Base-by-base conservation (phyloP, 2,329 filamentous ascomycete species). In the Fusarium citri region DNA sequence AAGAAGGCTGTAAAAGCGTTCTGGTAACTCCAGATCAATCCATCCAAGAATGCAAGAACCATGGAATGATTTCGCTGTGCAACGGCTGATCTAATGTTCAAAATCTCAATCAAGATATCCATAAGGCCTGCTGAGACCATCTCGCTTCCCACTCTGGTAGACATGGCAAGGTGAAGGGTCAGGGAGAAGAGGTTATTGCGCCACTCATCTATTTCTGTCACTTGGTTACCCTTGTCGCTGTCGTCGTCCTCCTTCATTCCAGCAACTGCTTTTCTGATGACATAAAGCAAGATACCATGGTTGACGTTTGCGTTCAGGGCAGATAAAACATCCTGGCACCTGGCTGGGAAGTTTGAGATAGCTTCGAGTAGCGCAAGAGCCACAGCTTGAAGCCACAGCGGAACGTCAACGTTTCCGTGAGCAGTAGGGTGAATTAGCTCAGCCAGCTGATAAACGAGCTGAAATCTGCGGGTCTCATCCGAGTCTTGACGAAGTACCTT, bases 281-380 rank as follows among this genome's bases (percentile, higher is more conserved):
- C 88, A 76, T 98, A 98, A 72, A 98, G 91, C 46, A 99, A 86
- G 30, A 98, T 92, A 16, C 96, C 97, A 74, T 99, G 97, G 74
- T 97, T 98, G 40, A 98, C 95, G 73, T 95, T 97, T 56, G 97
- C 93, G 75, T 94, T 97, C 43, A 99, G 84, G n/a, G 96, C 94
- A 43, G 93, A 90, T 68, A 94, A 90, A 25, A 99, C 91, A 78
- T 99, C 96, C 34, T 89, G 84, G 30, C 91, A 88, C 76, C 94
- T 94, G 59, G 86, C 83, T 74, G 92, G 91, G 77, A 93, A 93
- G 76, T 89, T 92, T 9, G 93, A 89, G 59, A 99, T 85, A n/a
- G 93, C 92, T 77, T 98, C 94, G 53, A 99, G 84, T 1, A 95
- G 87, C 54, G 89, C 88, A 55, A 99, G 84, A 10, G 94, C 92